Conservation (phyloP, 352 stramenopile species). For the Sclerospora graminicola region DNA sequence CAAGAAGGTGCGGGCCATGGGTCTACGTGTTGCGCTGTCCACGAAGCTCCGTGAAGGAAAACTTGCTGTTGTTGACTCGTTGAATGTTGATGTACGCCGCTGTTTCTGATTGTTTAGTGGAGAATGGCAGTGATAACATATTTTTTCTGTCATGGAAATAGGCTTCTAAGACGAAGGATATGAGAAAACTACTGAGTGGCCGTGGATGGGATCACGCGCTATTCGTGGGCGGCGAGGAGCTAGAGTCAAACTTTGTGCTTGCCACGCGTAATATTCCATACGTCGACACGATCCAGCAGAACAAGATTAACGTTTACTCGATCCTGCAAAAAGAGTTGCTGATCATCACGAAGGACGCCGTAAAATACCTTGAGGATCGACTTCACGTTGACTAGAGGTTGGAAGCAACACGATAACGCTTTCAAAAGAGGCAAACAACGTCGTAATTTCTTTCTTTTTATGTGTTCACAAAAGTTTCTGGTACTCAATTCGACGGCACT, state of each 20-base stretch:
- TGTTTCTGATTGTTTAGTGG: background rate
- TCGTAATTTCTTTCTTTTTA: background rate
- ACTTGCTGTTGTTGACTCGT: conserved; percentile 67
- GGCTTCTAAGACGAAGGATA: conserved; percentile 79
- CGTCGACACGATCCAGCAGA: conserved; percentile 72
- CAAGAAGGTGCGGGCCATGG: conserved; percentile 85
- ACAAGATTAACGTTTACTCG: conserved; percentile 88
- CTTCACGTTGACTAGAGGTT: conserved; percentile 66
- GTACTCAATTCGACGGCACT: conserved; percentile 35
- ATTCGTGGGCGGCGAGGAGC: conserved; percentile 69
- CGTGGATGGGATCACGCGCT: conserved; percentile 82
- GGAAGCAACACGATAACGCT: conserved; percentile 9
- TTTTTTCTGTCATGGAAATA: conserved; percentile 12
- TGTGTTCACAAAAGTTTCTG: background rate
- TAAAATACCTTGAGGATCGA: conserved; percentile 84
- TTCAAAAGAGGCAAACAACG: conserved; percentile 9
- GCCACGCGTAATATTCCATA: conserved; percentile 81
- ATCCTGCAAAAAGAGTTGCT: conserved; percentile 85
- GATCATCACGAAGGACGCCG: conserved; percentile 73
- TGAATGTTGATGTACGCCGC: conserved; percentile 57
- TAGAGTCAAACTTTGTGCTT: conserved; percentile 65
- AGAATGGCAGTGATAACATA: background rate
- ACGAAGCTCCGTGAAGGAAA: conserved; percentile 84
- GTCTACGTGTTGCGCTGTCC: conserved; percentile 73
- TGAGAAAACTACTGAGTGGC: conserved; percentile 68